Evolutionary conservation across 805 yeast genomes (phyloP).

Genomic region (Starmerella powellii): DNA sequence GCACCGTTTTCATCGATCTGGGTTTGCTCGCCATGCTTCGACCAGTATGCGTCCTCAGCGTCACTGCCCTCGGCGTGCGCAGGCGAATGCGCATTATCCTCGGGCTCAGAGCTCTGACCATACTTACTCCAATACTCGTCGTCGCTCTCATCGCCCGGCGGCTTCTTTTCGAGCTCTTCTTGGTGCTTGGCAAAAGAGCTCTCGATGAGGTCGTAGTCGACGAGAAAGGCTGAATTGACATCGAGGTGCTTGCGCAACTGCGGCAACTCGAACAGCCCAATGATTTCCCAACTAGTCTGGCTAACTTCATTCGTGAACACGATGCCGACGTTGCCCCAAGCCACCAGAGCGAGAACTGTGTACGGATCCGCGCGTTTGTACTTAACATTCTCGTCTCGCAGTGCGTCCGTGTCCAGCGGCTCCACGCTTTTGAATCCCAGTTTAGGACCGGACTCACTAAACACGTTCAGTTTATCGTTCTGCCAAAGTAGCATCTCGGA

Average conservation of each 20-base stretch:
- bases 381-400: neutral
- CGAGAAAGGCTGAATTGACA: neutral
- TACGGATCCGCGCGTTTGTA: slow-evolving; percentile 16
- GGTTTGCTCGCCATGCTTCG: neutral
- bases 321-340: slow-evolving; percentile 7
- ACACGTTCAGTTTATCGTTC: slow-evolving; percentile 13
- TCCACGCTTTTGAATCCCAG: neutral
- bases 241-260: neutral
- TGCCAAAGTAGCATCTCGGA: slow-evolving; percentile 16
- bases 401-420: neutral
- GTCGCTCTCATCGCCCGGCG: neutral
- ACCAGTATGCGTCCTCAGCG: slow-evolving; percentile 2
- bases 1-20: neutral
- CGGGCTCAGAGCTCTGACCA: neutral
- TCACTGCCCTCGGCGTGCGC: neutral
- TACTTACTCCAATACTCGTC: slow-evolving; percentile 5
- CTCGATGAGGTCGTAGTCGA: slow-evolving; percentile 3
- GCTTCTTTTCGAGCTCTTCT: neutral
- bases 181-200: neutral
- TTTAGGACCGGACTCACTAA: neutral
- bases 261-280: slow-evolving; percentile 14
- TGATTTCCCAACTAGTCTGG: slow-evolving; percentile 17
- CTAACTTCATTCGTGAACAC: slow-evolving; percentile 14
- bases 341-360: slow-evolving; percentile 13
- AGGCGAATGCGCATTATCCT: neutral